These are phyloP conservation scores for Oryza meridionalis DNA, from an alignment of 176 grass and related monocot genomes.

Conservation along the genomic window DNA sequence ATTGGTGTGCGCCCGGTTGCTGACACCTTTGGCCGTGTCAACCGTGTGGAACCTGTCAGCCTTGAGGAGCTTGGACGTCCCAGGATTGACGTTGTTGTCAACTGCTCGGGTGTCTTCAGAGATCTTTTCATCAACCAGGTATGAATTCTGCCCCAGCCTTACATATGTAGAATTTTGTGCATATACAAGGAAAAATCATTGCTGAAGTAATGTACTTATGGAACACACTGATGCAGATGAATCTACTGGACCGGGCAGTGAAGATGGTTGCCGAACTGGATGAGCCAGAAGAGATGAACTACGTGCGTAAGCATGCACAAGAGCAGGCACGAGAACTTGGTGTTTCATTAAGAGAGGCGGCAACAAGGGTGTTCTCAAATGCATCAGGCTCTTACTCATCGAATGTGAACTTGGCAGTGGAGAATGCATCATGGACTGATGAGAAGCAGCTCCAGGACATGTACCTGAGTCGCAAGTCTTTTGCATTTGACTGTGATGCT, in stretches of 20 bases:
- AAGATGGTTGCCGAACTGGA: slow-evolving; percentile 98
- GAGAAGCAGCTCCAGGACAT: slow-evolving; percentile 99
- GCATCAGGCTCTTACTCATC: slow-evolving; percentile 97
- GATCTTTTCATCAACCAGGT: slow-evolving; percentile 99
- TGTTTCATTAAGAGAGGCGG: slow-evolving; percentile 77
- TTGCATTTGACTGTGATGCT: slow-evolving; percentile 89
- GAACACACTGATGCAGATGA: slow-evolving; percentile 72
- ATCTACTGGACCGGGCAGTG: slow-evolving; percentile 87
- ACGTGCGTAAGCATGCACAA: slow-evolving; percentile 88
- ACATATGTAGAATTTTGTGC: slow-evolving; percentile 12
- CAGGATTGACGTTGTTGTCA: slow-evolving; percentile 92
- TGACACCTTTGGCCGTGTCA: slow-evolving; percentile 91
- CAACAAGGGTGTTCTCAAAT: slow-evolving; percentile 97
- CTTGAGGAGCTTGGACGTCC: slow-evolving; percentile 96
- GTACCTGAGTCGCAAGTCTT: slow-evolving; percentile 97
- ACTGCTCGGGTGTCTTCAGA: slow-evolving; percentile 97
- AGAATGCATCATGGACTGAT: slow-evolving; percentile 96
- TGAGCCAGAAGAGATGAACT: slow-evolving; percentile 90
- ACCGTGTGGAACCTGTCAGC: slow-evolving; percentile 88
- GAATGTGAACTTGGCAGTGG: slow-evolving; percentile 94
- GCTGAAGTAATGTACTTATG: slow-evolving; percentile 21
- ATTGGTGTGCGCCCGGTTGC: slow-evolving; percentile 78
- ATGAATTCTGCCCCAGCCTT: slow-evolving; percentile 18
- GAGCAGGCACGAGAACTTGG: slow-evolving; percentile 89
- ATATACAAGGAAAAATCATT: background rate